Base-by-base conservation (phyloP, 2,329 filamentous ascomycete genomes). In the Trichoderma citrinoviride region DNA sequence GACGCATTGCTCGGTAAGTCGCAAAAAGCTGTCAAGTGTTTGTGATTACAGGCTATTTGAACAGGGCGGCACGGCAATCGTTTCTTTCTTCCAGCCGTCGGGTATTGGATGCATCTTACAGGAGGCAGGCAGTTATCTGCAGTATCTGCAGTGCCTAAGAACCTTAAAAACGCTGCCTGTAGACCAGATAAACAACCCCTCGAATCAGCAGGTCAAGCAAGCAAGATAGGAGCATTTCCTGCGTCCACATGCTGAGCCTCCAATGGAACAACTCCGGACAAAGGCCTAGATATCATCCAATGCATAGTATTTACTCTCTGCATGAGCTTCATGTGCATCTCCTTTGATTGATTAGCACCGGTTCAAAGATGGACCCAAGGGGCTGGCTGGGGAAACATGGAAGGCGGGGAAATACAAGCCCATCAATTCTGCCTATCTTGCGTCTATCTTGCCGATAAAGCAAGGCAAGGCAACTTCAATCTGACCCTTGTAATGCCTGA, bases 381-480 rank as follows among this genome's bases (percentile, higher is more conserved):
- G 41, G 40, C 61, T 56, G 41, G 40, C 61, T 56, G 50, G 61
- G 50, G 61, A 37, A 37, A 37, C 12, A 37, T 37, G 33, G 33
- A 63, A 63, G 49, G 61, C 50, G 61, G 61, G 61, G 61, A 63
- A 56, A 63, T 61, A 61, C 58, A 53, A 27, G n/a, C 25, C n/a
- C 27, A 23, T 37, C 61, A 17, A 63, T 56, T 63, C 61, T 63
- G 43, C 61, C 58, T 61, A 61, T 61, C 58, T 61, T 40, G 50
- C 60, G 43, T 52, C 58, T 61, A 61, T 61, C 58, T 61, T 47
- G 50, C 60, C 50, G 50, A 63, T 55, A 63, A 55, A 46, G 46
- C 37, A 25, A 37, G 5, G 33, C 33, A 37, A 37, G 12, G 12
- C 33, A 37, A 5, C 33, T 54, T 19, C 41, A 43, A 37, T 17